Evolutionary conservation across 495 filamentous ascomycete species (phyloP).

Genomic region (Penicillium goetzii): DNA sequence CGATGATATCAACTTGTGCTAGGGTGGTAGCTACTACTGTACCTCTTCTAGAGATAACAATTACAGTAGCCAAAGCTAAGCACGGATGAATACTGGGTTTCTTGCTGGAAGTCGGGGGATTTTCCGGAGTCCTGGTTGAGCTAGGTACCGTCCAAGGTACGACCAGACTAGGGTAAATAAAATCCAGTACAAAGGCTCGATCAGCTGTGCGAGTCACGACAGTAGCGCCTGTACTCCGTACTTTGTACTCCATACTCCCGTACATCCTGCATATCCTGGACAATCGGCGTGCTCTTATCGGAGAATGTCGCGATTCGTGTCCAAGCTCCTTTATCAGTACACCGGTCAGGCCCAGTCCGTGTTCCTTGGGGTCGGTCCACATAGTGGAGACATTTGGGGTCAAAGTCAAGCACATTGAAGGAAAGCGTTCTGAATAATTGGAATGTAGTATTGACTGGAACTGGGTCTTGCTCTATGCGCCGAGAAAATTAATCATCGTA

Average conservation of each 20-base stretch:
- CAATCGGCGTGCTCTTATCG: slow-evolving; percentile 23
- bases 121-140: not conserved
- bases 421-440: not conserved
- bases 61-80: not conserved
- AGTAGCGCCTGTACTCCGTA: not conserved
- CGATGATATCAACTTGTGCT: slow-evolving; percentile 14
- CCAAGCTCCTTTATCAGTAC: slow-evolving; percentile 7
- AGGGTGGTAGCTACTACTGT: not conserved
- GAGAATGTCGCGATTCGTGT: slow-evolving; percentile 22
- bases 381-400: not conserved
- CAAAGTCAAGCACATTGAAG: not conserved
- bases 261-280: not conserved
- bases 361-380: not conserved
- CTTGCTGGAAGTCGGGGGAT: not conserved
- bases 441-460: not conserved
- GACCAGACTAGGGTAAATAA: not conserved
- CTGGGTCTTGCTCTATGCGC: not conserved
- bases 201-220: not conserved
- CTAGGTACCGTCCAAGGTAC: not conserved
- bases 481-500: not conserved
- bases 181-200: not conserved
- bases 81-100: not conserved
- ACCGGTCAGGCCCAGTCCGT: slow-evolving; percentile 11
- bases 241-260: not conserved
- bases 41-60: not conserved